phyloP scores from a whole-genome alignment of 2,329 filamentous ascomycete genomes.

The Diaporthe sp. region DNA sequence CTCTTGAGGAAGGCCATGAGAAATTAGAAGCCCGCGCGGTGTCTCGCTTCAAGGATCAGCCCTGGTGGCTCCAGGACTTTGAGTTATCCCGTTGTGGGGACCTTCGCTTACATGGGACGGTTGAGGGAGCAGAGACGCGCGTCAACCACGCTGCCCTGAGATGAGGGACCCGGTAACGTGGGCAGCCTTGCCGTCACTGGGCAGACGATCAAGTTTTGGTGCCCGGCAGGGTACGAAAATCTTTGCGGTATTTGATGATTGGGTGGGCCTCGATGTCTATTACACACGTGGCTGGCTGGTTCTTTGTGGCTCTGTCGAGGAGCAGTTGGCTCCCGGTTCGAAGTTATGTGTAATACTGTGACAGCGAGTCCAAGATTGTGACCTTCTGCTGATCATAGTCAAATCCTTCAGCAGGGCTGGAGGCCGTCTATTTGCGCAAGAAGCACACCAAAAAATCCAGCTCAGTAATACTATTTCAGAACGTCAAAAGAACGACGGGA shows the following conservation, averaged over 20 bases:
- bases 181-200: constrained; percentile 21
- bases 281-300: constrained; percentile 28
- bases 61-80: constrained; percentile 21
- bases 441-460: background rate
- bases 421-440: background rate
- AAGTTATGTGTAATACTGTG: constrained; percentile 6
- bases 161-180: constrained; percentile 22
- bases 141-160: constrained; percentile 29
- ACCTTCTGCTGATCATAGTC: background rate
- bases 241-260: constrained; percentile 16
- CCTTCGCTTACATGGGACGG: constrained; percentile 30
- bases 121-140: constrained; percentile 30
- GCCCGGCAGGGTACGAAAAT: constrained; percentile 1
- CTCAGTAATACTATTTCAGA: background rate
- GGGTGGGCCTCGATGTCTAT: constrained; percentile 1
- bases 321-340: background rate
- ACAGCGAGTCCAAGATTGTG: constrained; percentile 4
- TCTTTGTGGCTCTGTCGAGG: background rate
- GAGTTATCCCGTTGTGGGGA: constrained; percentile 30
- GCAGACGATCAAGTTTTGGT: background rate
- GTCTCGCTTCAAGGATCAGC: constrained; percentile 18
- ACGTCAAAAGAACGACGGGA: no score
- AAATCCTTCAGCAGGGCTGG: background rate
- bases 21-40: constrained; percentile 5
- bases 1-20: constrained; percentile 1